Percentiles rank a stretch among this genome's conserved stretches.
These are phyloP conservation scores for Copromyces sp. DNA, from an alignment of 495 filamentous ascomycete genomes.

Conservation along the genomic window DNA sequence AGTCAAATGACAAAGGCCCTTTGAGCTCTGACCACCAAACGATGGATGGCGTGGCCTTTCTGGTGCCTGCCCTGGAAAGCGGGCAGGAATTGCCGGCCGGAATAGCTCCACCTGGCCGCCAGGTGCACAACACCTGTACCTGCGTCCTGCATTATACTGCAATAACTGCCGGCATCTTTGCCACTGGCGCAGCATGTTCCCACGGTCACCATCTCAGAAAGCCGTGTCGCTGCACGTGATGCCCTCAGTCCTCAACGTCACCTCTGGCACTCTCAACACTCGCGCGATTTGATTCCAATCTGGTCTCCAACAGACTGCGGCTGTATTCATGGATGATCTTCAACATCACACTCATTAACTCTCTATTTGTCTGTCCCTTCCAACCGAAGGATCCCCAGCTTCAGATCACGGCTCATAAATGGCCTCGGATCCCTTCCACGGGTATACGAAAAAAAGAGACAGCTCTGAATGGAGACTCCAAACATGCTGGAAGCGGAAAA, in stretches of 20 bases:
- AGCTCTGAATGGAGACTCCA: too few species aligned
- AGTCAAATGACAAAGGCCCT: background rate
- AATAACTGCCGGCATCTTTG: background rate
- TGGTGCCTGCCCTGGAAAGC: background rate
- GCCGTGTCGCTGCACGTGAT: background rate
- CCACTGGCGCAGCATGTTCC: background rate
- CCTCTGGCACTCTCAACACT: background rate
- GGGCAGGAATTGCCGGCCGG: background rate
- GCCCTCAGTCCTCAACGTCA: background rate
- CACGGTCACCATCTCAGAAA: background rate
- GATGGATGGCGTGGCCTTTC: background rate
- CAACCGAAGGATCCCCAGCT: too few species aligned
- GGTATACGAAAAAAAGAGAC: too few species aligned
- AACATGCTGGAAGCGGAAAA: background rate
- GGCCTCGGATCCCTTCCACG: background rate
- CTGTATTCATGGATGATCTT: background rate
- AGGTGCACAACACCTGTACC: background rate
- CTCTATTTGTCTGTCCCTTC: rapidly evolving
- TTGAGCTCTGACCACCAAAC: background rate
- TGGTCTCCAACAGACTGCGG: background rate
- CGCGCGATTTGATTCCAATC: background rate
- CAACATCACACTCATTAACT: rapidly evolving
- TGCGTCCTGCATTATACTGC: background rate
- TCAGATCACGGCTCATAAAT: background rate
- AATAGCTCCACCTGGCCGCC: background rate